Evolutionary conservation across 371 early-diverging fungal species (phyloP), one percentile per base, ranked within the genome.

Genomic region (Apophysomyces elegans): DNA sequence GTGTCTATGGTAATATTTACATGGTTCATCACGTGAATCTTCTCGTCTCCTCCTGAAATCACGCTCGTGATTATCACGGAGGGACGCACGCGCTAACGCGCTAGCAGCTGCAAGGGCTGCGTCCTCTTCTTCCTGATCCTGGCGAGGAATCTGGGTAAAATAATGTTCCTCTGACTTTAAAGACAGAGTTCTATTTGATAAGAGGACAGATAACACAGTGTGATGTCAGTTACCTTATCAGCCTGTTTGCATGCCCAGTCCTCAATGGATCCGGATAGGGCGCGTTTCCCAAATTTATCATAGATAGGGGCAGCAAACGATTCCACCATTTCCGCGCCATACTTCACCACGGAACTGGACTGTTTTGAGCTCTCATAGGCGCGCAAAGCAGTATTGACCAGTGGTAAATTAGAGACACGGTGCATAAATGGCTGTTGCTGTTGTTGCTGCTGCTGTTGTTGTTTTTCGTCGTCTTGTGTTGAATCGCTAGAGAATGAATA

Each of bases 251-350:
- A 61, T 11, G 61, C 66, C 66, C 66, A 66, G 12, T 56, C 63
- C 21, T 67, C 58, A 32, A 26, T 58, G 43, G 59, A 35, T 37
- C 50, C 64, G 58, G 62, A 62, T 35, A 62, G n/a, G 37, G 57
- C 58, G 16, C 69, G 62, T 59, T 71, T 66, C 32, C 78, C 76
- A 37, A 81, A 62, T 37, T 74, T 82, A 61, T 74, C 83, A 50
- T 81, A 81, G 37, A 81, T 70, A 8, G 81, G 78, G 26, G 69
- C 65, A 35, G 82, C 71, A 45, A 94, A 83, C 2, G 90, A 88
- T 71, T 94, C 97, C 41, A 95, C 89, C 71, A 89, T 91, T 69
- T 91, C 89, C 3, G 89, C 90, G 32, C 84, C 84, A 72, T 86
- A 88, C 72, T 80, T 74, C 12, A 76, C 69, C 36, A 93, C 80